phyloP scores from a whole-genome alignment of 306 rosid genomes.

The Ceratonia siliqua region DNA sequence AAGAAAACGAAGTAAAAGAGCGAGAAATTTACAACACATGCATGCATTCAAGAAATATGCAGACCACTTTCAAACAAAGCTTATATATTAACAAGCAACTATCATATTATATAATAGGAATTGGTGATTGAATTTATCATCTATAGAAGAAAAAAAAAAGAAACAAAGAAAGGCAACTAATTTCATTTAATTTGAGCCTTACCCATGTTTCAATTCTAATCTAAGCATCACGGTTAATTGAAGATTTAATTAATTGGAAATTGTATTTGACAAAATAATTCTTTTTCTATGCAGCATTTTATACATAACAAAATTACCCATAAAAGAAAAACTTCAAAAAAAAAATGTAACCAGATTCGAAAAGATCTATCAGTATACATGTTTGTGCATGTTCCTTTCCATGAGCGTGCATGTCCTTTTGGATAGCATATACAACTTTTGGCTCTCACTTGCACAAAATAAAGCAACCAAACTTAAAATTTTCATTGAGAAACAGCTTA shows the following conservation, averaged over 20 bases:
- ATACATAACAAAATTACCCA: not conserved
- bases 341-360: not conserved
- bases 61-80: no score
- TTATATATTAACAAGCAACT: no score
- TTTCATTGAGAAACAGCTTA: slow-evolving; percentile 16
- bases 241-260: not conserved
- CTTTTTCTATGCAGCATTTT: not conserved
- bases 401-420: not conserved
- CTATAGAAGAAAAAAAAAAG: no score
- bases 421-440: not conserved
- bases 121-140: not conserved
- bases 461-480: slow-evolving; percentile 27
- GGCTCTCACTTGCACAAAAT: slow-evolving; percentile 20
- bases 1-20: no score
- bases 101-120: no score
- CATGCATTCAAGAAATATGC: no score
- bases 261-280: not conserved
- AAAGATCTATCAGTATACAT: not conserved
- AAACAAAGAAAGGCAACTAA: not conserved
- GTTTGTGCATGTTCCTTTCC: slow-evolving; percentile 7
- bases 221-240: not conserved
- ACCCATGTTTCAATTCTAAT: not conserved
- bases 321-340: not conserved
- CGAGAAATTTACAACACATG: no score
- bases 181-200: not conserved